These are phyloP conservation scores for Fusarium sp. DNA, from an alignment of 2,329 filamentous ascomycete genomes.

Conservation along the genomic window DNA sequence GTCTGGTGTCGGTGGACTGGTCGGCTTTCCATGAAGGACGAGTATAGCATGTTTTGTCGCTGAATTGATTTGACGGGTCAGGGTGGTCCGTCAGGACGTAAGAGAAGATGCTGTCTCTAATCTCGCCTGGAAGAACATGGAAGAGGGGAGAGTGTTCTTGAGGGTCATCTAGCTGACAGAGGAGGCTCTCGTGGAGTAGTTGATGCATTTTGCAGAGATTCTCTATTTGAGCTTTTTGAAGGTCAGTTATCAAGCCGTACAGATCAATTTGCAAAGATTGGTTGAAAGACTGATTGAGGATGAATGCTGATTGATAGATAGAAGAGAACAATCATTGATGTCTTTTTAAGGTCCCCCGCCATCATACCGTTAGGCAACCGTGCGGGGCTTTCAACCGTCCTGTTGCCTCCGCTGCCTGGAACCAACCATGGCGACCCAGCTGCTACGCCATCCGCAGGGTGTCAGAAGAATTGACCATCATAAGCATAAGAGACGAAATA, in stretches of 20 bases:
- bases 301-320: not conserved
- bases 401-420: too few species aligned
- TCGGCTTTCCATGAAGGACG: constrained; percentile 56
- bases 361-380: constrained; percentile 11
- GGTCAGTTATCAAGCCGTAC: too few species aligned
- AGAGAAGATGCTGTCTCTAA: constrained; percentile 61
- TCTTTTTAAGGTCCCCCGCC: not conserved
- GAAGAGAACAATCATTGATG: not conserved
- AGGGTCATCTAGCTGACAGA: not conserved
- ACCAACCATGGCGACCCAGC: too few species aligned
- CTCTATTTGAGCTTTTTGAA: too few species aligned
- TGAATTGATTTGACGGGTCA: constrained; percentile 47
- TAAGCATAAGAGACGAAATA: too few species aligned
- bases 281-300: not conserved
- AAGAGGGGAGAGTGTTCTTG: constrained; percentile 50
- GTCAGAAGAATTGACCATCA: too few species aligned
- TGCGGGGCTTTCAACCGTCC: constrained; percentile 11
- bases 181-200: not conserved
- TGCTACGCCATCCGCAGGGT: too few species aligned
- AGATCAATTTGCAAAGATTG: too few species aligned
- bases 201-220: not conserved
- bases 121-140: constrained; percentile 57
- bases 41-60: constrained; percentile 50
- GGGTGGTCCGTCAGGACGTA: constrained; percentile 53
- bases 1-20: constrained; percentile 49